Evolutionary conservation across 805 yeast species (phyloP).

Genomic region (Monosporozyma aquatica): DNA sequence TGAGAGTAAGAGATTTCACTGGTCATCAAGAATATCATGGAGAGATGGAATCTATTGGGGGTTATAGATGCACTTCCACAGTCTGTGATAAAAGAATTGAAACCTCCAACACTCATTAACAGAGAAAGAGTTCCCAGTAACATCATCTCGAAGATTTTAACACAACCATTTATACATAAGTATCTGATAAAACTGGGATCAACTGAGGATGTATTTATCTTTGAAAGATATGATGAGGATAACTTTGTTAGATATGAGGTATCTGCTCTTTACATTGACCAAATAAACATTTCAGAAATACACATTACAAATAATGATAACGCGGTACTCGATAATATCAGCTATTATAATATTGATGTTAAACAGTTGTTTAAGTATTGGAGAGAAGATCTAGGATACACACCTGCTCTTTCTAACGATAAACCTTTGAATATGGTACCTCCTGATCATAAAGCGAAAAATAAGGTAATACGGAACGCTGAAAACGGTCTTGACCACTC

Average conservation of each 20-base stretch:
- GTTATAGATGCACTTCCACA: constrained; percentile 9
- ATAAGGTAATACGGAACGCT: neutral
- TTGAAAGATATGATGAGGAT: constrained; percentile 18
- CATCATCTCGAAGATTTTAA: neutral
- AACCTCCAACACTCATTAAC: constrained; percentile 5
- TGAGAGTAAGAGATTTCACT: no score
- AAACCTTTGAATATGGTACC: neutral
- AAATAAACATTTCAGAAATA: neutral
- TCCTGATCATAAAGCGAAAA: neutral
- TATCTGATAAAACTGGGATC: no score
- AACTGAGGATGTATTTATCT: constrained; percentile 5
- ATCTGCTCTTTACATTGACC: neutral
- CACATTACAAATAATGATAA: neutral
- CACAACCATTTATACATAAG: constrained; percentile 3
- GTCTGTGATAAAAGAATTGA: constrained; percentile 4
- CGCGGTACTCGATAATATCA: neutral
- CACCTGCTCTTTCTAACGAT: neutral
- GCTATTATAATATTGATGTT: constrained; percentile 2
- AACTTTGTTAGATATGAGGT: constrained; percentile 4
- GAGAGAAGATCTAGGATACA: constrained; percentile 5
- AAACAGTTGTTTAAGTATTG: constrained; percentile 11
- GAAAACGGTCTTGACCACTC: no score
- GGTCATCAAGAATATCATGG: no score
- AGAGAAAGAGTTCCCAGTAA: constrained; percentile 5
- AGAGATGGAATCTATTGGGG: constrained; percentile 7